Evolutionary conservation across 2,329 filamentous ascomycete genomes (phyloP).

Genomic region (Fusarium sp.): DNA sequence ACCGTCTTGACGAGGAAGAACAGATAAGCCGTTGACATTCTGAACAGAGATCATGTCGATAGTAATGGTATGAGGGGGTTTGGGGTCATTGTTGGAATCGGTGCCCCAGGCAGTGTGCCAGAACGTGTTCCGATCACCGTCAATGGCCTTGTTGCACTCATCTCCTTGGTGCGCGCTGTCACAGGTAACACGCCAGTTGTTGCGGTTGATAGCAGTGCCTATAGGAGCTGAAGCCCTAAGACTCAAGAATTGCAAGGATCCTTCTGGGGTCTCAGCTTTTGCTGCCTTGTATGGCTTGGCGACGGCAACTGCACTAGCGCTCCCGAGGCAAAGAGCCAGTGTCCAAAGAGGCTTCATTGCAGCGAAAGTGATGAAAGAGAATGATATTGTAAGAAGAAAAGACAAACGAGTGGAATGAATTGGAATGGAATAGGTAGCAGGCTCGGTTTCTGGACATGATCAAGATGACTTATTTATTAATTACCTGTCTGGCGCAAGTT

Average conservation of each 20-base stretch:
- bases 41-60: conserved; percentile 21
- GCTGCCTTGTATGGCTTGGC: neutral
- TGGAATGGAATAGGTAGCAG: neutral
- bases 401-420: neutral
- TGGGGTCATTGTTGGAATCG: conserved; percentile 3
- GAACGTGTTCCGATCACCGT: conserved; percentile 20
- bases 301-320: neutral
- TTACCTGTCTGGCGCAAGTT: neutral
- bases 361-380: neutral
- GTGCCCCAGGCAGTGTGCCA: conserved; percentile 20
- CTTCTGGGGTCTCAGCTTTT: neutral
- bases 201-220: conserved; percentile 15
- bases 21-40: conserved; percentile 32
- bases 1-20: conserved; percentile 26
- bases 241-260: neutral
- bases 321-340: neutral
- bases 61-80: conserved; percentile 18
- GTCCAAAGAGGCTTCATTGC: neutral
- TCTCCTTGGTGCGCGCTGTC: conserved; percentile 21
- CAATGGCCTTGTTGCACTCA: conserved; percentile 30
- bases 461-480: neutral
- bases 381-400: neutral
- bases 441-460: no score
- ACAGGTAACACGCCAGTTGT: conserved; percentile 28
- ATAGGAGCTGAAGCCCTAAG: neutral